Evolutionary conservation across 1,284 basidiomycete species (phyloP), one percentile per base, ranked within the genome.

Genomic region (Mycena sp.): DNA sequence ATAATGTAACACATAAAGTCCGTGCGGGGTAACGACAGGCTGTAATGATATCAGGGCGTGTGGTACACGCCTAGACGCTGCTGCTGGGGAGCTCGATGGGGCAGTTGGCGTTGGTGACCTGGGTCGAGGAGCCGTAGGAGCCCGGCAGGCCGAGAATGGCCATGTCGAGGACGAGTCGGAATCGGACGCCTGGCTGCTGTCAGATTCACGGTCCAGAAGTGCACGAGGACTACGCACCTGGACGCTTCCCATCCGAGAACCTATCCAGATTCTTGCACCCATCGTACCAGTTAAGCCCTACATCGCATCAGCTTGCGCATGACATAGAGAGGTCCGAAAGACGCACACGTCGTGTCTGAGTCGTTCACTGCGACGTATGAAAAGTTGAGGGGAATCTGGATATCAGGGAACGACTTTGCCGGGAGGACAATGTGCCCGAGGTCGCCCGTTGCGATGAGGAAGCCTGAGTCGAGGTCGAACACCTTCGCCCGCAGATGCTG

Each of bases 301-400:
- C 28, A 29, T 11, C 16, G 25, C 19, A 41, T 50, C 11, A 62
- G 10, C 44, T 56, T 5, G 40, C 32, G 26, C 11, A 4, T 12
- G 50, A 16, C 26, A 21, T 52, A 38, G 57, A 64, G 25, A 40
- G n/a, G n/a, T n/a, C n/a, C 16, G 28, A 50, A 11, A 43, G 3
- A 80, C 88, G 68, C 70, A 93, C 94, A 96, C 29, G 94, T 95
- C 40, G 83, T 80, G 77, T 96, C 94, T 1, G 89, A 87, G 50
- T 85, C 83, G 73, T 96, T 96, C n/a, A 85, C 79, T 0, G 90
- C 92, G n/a, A 86, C 65, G 73, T 95, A 96, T 0, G 87, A 86
- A 76, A 96, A 95, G 69, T 89, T 90, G 55, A 96, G 78, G 1
- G 94, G 94, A 19, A 96, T 67, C 43, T 83, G 74, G 35, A 96